Conservation (phyloP, 495 filamentous ascomycete species). For the Penicillium coffeae region DNA sequence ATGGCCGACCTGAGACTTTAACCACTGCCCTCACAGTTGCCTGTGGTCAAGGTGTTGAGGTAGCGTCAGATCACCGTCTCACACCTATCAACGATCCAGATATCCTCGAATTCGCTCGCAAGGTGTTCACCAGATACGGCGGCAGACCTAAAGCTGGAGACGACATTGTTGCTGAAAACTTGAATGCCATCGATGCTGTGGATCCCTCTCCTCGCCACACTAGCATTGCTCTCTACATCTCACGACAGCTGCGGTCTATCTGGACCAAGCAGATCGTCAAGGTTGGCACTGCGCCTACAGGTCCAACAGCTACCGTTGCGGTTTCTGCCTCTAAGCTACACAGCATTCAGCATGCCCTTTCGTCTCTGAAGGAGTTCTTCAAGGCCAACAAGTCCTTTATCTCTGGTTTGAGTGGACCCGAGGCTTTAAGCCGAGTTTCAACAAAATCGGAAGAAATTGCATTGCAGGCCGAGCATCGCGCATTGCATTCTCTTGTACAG, state of each 20-base stretch:
- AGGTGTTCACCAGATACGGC: slow-evolving; percentile 84
- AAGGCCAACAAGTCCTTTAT: slow-evolving; percentile 82
- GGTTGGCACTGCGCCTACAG: slow-evolving; percentile 47
- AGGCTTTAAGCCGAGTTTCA: slow-evolving; percentile 63
- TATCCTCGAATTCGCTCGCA: slow-evolving; percentile 76
- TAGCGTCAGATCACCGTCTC: slow-evolving; percentile 65
- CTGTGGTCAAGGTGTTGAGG: slow-evolving; percentile 82
- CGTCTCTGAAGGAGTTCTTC: slow-evolving; percentile 75
- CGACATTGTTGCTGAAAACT: slow-evolving; percentile 61
- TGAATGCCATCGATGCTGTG: slow-evolving; percentile 67
- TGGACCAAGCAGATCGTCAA: slow-evolving; percentile 71
- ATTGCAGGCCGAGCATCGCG: slow-evolving; percentile 88
- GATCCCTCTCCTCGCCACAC: slow-evolving; percentile 84
- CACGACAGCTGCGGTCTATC: slow-evolving; percentile 75
- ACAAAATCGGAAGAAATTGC: slow-evolving; percentile 86
- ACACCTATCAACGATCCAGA: slow-evolving; percentile 71
- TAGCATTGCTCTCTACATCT: slow-evolving; percentile 81
- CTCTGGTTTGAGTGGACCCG: slow-evolving; percentile 83
- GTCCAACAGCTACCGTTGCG: slow-evolving; percentile 45
- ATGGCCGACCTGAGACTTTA: slow-evolving; percentile 80
- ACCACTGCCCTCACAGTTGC: slow-evolving; percentile 94
- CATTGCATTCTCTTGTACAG: slow-evolving; percentile 76
- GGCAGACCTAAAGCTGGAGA: slow-evolving; percentile 77
- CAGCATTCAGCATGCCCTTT: slow-evolving; percentile 73
- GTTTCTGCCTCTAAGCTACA: slow-evolving; percentile 62